Percentiles rank a stretch among this genome's conserved stretches.
Evolutionary conservation across 2,329 filamentous ascomycete genomes (phyloP).

Genomic region (Penicillium italicum): DNA sequence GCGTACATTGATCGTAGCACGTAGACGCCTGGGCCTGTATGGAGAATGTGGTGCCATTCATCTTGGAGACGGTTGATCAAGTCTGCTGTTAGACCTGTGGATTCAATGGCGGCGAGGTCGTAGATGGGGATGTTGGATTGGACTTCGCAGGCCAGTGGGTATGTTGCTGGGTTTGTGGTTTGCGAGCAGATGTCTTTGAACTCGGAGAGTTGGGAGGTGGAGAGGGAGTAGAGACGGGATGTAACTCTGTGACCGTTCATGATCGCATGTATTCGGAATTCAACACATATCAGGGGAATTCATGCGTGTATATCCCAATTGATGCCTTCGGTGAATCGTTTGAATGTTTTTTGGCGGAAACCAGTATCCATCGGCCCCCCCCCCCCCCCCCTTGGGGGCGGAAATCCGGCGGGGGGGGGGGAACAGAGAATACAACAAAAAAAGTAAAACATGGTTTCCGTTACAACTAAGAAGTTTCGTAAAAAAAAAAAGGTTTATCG

Average conservation of each 20-base stretch:
- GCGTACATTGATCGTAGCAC: slow-evolving; percentile 54
- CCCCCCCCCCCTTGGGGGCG: slow-evolving; percentile 13
- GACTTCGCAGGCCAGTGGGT: slow-evolving; percentile 49
- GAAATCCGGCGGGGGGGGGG: too few species aligned
- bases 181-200: slow-evolving; percentile 48
- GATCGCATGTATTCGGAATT: not conserved
- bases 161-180: slow-evolving; percentile 36
- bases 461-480: not conserved
- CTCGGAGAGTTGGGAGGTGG: slow-evolving; percentile 33
- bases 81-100: slow-evolving; percentile 22
- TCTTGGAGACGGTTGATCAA: slow-evolving; percentile 50
- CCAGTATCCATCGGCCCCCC: slow-evolving; percentile 17
- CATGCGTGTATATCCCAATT: not conserved
- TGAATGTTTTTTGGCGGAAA: slow-evolving; percentile 16
- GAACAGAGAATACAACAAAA: too few species aligned
- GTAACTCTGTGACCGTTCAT: slow-evolving; percentile 13
- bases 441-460: too few species aligned
- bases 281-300: not conserved
- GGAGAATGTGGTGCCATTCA: slow-evolving; percentile 59
- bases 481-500: not conserved
- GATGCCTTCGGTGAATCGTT: not conserved
- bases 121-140: slow-evolving; percentile 57
- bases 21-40: slow-evolving; percentile 57
- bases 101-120: slow-evolving; percentile 41
- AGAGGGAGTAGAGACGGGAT: slow-evolving; percentile 23